Conservation (phyloP, 1,284 basidiomycete species). For the Chiua sp. region DNA sequence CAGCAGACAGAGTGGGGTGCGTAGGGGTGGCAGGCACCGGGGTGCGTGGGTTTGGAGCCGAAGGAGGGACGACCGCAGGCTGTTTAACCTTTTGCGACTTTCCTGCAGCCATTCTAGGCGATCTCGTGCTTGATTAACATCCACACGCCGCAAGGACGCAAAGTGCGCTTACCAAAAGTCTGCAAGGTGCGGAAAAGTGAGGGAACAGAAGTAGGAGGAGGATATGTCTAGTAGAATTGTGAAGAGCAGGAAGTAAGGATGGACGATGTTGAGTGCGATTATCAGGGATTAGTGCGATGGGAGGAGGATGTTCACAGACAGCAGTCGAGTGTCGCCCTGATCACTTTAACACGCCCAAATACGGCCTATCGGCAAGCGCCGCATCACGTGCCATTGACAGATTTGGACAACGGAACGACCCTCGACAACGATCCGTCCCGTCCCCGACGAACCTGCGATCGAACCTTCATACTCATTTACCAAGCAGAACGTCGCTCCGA, state of each 20-base stretch:
- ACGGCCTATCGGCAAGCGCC: constrained; percentile 37
- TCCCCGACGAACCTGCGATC: too few species aligned
- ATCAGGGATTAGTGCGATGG: constrained; percentile 26
- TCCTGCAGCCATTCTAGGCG: constrained; percentile 31
- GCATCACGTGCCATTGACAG: constrained; percentile 30
- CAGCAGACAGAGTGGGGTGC: constrained; percentile 12
- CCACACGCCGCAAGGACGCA: background rate
- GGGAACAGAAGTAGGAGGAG: background rate
- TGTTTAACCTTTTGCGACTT: constrained; percentile 36
- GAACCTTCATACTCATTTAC: too few species aligned
- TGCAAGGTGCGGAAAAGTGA: constrained; percentile 5
- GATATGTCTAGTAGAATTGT: constrained; percentile 4
- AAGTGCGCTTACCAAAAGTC: constrained; percentile 22
- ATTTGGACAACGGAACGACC: constrained; percentile 20
- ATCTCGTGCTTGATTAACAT: constrained; percentile 25
- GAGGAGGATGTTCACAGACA: constrained; percentile 16
- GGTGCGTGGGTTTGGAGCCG: constrained; percentile 10
- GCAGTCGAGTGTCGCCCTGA: constrained; percentile 44
- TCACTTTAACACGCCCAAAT: constrained; percentile 51
- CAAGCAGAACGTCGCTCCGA: too few species aligned
- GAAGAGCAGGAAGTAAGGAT: background rate
- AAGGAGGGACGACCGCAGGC: constrained; percentile 6
- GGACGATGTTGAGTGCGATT: constrained; percentile 30
- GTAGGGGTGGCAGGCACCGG: constrained; percentile 9
- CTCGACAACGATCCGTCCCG: too few species aligned